Evolutionary conservation across 2,329 filamentous ascomycete species (phyloP).

Genomic region (Cytospora piceae): DNA sequence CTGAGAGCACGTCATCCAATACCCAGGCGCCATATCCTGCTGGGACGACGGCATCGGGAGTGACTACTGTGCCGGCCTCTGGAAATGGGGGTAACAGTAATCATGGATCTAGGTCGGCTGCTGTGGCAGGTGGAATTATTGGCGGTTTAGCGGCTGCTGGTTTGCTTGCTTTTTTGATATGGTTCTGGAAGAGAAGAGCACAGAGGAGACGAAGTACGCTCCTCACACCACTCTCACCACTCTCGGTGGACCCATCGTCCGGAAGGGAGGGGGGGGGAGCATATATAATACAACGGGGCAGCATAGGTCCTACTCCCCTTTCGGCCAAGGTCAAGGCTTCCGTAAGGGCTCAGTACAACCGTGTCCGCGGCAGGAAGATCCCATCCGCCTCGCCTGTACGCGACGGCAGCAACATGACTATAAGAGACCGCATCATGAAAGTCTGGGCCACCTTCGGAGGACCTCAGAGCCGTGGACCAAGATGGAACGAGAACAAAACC

Average conservation of each 20-base stretch:
- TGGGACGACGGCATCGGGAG: conserved; percentile 27
- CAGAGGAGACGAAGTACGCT: conserved; percentile 51
- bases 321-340: conserved; percentile 47
- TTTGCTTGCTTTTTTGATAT: conserved; percentile 53
- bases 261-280: conserved; percentile 38
- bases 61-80: conserved; percentile 32
- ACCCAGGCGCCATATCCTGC: conserved; percentile 11
- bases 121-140: conserved; percentile 56
- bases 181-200: conserved; percentile 52
- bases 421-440: conserved; percentile 47
- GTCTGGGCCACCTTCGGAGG: conserved; percentile 50
- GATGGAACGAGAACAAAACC: conserved; percentile 33
- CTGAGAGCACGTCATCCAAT: conserved; percentile 26
- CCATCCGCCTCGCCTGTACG: conserved; percentile 38
- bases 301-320: conserved; percentile 54
- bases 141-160: conserved; percentile 53
- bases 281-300: conserved; percentile 50
- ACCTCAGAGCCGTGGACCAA: conserved; percentile 29
- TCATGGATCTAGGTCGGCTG: conserved; percentile 42
- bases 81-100: conserved; percentile 24
- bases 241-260: conserved; percentile 35
- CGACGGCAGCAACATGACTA: conserved; percentile 33
- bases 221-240: conserved; percentile 50
- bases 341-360: conserved; percentile 43
- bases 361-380: conserved; percentile 43